Conservation (phyloP, 108 stramenopile species). For the Fistulifera solaris region DNA sequence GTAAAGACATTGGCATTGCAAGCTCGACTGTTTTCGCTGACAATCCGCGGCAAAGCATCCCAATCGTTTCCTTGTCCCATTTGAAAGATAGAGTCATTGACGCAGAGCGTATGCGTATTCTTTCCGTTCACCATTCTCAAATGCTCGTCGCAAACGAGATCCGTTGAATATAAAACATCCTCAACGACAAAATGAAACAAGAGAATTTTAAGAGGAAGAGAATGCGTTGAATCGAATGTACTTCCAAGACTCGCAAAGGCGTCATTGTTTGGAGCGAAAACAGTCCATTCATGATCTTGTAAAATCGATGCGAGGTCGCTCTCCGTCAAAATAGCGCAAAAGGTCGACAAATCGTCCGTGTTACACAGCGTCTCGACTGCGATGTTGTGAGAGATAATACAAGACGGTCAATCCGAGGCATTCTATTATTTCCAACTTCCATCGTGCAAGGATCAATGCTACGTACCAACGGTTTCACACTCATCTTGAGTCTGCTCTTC, state of each 20-base stretch:
- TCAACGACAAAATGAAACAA: slow-evolving; percentile 22
- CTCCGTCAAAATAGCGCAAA: too few relatives aligned
- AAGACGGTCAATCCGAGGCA: too few relatives aligned
- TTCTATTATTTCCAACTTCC: too few relatives aligned
- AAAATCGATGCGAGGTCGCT: too few relatives aligned
- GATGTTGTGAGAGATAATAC: too few relatives aligned
- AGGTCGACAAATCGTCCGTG: too few relatives aligned
- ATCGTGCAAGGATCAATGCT: too few relatives aligned
- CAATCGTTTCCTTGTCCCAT: slow-evolving; percentile 12
- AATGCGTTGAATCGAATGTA: background rate
- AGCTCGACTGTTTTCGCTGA: slow-evolving; percentile 24
- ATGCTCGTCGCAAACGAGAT: slow-evolving; percentile 8
- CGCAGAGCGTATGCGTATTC: slow-evolving; percentile 14
- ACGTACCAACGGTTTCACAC: too few relatives aligned
- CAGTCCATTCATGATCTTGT: slow-evolving; percentile 6
- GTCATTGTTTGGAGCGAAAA: slow-evolving; percentile 30
- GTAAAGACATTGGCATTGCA: slow-evolving; percentile 44
- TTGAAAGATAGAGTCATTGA: slow-evolving; percentile 11
- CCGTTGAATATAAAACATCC: background rate
- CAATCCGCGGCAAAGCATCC: slow-evolving; percentile 12
- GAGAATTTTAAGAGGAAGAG: slow-evolving; percentile 10
- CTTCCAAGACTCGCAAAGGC: slow-evolving; percentile 16
- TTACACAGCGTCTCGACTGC: too few relatives aligned
- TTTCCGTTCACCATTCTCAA: slow-evolving; percentile 24
- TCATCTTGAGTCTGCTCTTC: too few relatives aligned